Evolutionary conservation across 768 basidiomycete species (phyloP), one percentile per base, ranked within the genome.

Genomic region (Rhodotorula toruloides): DNA sequence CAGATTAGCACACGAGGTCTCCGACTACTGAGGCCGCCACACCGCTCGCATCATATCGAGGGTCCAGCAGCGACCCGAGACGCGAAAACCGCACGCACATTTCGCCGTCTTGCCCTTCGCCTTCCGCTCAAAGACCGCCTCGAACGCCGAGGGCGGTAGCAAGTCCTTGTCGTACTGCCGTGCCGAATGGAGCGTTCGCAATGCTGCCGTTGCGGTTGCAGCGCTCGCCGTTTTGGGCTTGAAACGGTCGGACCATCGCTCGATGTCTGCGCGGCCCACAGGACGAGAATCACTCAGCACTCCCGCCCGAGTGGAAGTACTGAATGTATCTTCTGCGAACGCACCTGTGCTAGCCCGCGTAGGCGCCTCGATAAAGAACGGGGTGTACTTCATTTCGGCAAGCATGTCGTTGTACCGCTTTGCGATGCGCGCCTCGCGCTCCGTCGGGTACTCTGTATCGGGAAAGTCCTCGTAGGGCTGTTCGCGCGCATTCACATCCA

Each of bases 191-290:
- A 71, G 58, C 2, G 27, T 21, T 8, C 60, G 39, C 25, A 71
- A 37, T 0, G 48, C 54, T 1, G 37, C 37, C 9, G 53, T 49
- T 0, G 65, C 61, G 12, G 54, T 52, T 4, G 52, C 70, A 1
- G 65, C 58, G 2, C 48, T 57, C 4, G 59, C 34, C 17, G 54
- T 27, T 10, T 55, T 57, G 0, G 62, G 58, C 52, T 71, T 71
- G 70, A 65, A 71, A 1, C 62, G 62, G 43, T 71, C 70, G 8
- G 70, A 71, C 39, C 46, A 71, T 12, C 65, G 58, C n/a, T 71
- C 70, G 32, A 71, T 71, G 42, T 71, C 70, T 71, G 44, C 14
- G 2, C n/a, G 25, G 44, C 6, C 3, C 25, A 8, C 11, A 27
- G 54, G 5, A 21, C n/a, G 29, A 31, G 25, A 10, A 46, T 48